phyloP scores from a whole-genome alignment of 176 grass and related monocot species.

The Oryza coarctata region DNA sequence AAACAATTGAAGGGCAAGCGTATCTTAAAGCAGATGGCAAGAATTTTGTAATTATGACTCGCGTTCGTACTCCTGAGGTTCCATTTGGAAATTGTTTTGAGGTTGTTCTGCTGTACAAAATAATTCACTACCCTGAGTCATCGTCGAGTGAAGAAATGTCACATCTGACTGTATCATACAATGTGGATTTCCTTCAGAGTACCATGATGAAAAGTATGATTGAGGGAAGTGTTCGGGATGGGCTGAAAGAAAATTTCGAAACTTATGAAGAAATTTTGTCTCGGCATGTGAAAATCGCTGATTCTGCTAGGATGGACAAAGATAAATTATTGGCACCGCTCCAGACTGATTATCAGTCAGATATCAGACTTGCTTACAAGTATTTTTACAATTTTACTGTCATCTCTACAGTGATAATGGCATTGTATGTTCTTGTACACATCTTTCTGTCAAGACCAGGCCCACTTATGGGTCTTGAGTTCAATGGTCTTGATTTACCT shows the following conservation, averaged over 20 bases:
- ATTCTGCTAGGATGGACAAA: constrained; percentile 62
- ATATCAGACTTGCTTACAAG: constrained; percentile 54
- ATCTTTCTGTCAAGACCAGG: constrained; percentile 59
- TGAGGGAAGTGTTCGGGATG: constrained; percentile 59
- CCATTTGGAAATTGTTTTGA: constrained; percentile 87
- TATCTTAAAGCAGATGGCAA: constrained; percentile 77
- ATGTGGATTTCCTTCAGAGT: constrained; percentile 69
- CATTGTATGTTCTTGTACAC: constrained; percentile 69
- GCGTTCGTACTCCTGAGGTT: constrained; percentile 70
- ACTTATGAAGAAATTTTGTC: constrained; percentile 53
- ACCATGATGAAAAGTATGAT: constrained; percentile 89
- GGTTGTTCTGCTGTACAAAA: constrained; percentile 75
- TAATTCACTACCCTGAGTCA: constrained; percentile 49
- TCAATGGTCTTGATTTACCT: constrained; percentile 75
- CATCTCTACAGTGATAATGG: constrained; percentile 52
- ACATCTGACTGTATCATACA: constrained; percentile 60
- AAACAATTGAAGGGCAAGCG: constrained; percentile 72
- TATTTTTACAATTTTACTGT: constrained; percentile 85
- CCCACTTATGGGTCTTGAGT: constrained; percentile 61
- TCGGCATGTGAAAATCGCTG: constrained; percentile 51
- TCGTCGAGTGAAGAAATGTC: constrained; percentile 55
- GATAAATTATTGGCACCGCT: constrained; percentile 73
- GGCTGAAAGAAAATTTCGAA: constrained; percentile 82
- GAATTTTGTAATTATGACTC: constrained; percentile 53
- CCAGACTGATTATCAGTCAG: constrained; percentile 55